Conservation (phyloP, 768 basidiomycete species). For the Lentinula guzmanii region DNA sequence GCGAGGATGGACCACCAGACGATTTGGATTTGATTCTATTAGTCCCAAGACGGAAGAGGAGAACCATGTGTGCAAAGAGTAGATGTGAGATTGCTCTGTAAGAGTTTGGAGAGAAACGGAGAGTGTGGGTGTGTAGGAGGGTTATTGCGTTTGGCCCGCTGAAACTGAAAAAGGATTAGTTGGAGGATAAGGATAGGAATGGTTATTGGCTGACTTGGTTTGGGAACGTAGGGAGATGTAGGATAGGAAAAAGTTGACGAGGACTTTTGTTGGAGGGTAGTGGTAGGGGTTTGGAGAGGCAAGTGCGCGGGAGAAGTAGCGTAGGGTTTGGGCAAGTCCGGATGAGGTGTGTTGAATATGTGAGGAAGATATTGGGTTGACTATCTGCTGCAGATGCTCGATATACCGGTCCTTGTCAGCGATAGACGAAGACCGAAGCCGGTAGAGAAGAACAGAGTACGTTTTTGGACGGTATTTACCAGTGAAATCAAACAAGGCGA, state of each 20-base stretch:
- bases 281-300: not conserved
- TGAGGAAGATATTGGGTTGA: not conserved
- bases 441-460: slow-evolving; percentile 26
- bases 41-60: not conserved
- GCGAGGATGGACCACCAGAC: not conserved
- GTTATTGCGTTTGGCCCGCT: not conserved
- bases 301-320: not conserved
- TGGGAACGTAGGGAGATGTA: not conserved
- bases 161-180: not conserved
- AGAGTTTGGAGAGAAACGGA: not conserved
- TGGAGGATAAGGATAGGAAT: too few relatives aligned
- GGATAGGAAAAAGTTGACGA: not conserved
- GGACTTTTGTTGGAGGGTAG: not conserved
- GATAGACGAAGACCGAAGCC: slow-evolving; percentile 8
- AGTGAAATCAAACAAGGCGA: slow-evolving; percentile 34
- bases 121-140: not conserved
- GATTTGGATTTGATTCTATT: not conserved
- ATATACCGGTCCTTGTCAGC: not conserved
- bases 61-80: not conserved
- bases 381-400: not conserved
- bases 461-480: not conserved
- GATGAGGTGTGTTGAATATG: slow-evolving; percentile 29
- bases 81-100: not conserved
- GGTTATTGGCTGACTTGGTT: not conserved
- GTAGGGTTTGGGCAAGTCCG: not conserved